phyloP scores from a whole-genome alignment of 2,329 filamentous ascomycete species.

The Colletotrichum orbiculare region DNA sequence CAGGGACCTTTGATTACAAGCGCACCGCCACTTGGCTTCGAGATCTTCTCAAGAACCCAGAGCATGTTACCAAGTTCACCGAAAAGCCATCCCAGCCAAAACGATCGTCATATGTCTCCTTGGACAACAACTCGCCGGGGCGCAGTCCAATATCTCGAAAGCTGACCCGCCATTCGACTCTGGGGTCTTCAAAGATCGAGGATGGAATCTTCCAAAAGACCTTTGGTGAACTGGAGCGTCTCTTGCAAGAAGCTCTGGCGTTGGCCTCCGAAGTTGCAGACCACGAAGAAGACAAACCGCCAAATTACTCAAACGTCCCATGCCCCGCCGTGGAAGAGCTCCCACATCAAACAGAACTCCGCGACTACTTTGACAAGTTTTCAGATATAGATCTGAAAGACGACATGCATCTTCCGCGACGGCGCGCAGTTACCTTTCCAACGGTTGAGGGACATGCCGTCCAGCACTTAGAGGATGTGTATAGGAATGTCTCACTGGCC shows the following conservation, averaged over 20 bases:
- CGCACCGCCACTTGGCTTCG: slow-evolving; percentile 49
- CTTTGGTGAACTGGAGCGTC: slow-evolving; percentile 56
- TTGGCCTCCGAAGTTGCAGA: slow-evolving; percentile 55
- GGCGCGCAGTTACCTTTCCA: slow-evolving; percentile 19
- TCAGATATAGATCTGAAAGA: slow-evolving; percentile 23
- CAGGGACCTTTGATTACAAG: slow-evolving; percentile 46
- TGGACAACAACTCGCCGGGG: slow-evolving; percentile 1
- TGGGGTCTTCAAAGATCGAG: slow-evolving; percentile 35
- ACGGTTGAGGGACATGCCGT: slow-evolving; percentile 37
- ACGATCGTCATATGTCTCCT: slow-evolving; percentile 6
- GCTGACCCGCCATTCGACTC: slow-evolving; percentile 33
- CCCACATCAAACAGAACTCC: not conserved
- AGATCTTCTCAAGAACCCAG: slow-evolving; percentile 43
- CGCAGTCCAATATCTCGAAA: slow-evolving; percentile 16
- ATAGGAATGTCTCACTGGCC: slow-evolving; percentile 29
- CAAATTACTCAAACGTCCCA: not conserved
- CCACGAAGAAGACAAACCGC: slow-evolving; percentile 40
- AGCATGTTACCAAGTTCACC: slow-evolving; percentile 44
- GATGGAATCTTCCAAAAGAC: slow-evolving; percentile 47
- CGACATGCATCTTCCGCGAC: not conserved
- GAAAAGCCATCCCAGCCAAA: slow-evolving; percentile 37
- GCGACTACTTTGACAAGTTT: not conserved
- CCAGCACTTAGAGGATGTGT: slow-evolving; percentile 37
- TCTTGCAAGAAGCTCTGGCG: slow-evolving; percentile 58
- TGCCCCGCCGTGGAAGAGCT: not conserved